A percentile compares a stretch with the other conserved stretches of the same genome.
Conservation (phyloP, 192 early-diverging fungal species). For the Entrophospora sp. region DNA sequence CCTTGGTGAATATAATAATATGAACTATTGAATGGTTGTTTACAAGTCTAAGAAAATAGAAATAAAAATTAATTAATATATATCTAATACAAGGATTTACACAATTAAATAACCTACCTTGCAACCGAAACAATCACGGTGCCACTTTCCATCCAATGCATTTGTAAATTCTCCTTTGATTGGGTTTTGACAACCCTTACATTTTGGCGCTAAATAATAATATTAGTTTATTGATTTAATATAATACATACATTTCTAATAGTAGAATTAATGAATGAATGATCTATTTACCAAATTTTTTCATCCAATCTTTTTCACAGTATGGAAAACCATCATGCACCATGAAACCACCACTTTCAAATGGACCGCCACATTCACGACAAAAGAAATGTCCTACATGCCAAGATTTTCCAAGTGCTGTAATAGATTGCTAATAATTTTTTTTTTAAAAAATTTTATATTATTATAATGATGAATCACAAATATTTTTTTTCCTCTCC, state of each 20-base stretch:
- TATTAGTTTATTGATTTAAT: too few relatives aligned
- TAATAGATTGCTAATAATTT: constrained; percentile 29
- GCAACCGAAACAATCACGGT: constrained; percentile 50
- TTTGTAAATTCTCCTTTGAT: constrained; percentile 42
- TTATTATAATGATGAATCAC: too few relatives aligned
- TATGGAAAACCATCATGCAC: constrained; percentile 46
- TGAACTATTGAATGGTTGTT: constrained; percentile 31
- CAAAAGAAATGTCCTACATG: constrained; percentile 53
- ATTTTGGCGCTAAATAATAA: constrained; percentile 31
- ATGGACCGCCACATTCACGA: constrained; percentile 44
- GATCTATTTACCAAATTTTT: constrained; percentile 34
- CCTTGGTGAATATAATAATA: constrained; percentile 35
- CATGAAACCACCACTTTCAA: constrained; percentile 42
- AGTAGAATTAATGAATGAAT: too few relatives aligned
- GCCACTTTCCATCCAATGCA: constrained; percentile 48
- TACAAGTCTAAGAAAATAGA: constrained; percentile 28
- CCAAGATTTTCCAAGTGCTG: constrained; percentile 44
- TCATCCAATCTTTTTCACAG: constrained; percentile 47
- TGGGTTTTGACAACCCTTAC: constrained; percentile 38
- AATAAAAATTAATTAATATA: not conserved
- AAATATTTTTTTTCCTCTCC: too few relatives aligned
- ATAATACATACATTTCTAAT: too few relatives aligned
- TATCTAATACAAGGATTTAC: not conserved
- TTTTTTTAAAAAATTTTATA: not conserved
- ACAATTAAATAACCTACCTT: constrained; percentile 26